Base-by-base conservation (phyloP, 1,284 basidiomycete genomes). In the Ceratobasidium sp. region DNA sequence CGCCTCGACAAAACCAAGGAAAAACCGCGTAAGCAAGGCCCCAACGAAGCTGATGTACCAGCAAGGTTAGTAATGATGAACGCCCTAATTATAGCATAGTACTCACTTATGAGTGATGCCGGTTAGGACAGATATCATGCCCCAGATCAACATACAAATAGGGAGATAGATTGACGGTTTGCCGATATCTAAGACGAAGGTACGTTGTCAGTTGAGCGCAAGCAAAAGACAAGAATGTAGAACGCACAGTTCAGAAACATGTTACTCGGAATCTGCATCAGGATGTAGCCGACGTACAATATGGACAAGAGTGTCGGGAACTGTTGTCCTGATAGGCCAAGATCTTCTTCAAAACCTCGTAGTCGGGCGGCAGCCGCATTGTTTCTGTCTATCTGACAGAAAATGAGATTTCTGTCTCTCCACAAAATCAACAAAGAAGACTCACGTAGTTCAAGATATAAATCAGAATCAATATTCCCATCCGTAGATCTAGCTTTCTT, bases 201-300 rank as follows among this genome's bases (percentile, higher is more conserved):
- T 33, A 33, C 33, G 33, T 33, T 33, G 33, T 33, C 33, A 33
- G 33, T 33, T 33, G 33, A 33, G 33, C 33, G 33, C 33, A 33
- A 4, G 33, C 33, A 33, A 33, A 33, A 33, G 33, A 33, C 4
- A 33, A 33, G 23, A n/a, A 15, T 12, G 12, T n/a, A 44, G 44
- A 18, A 28, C 71, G 60, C 61, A 79, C 61, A 88, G 81, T 93
- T 92, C 78, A 94, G 83, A 80, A 93, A 90, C 88, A 92, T 92
- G 83, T 94, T 93, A 1, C 92, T 93, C 18, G 92, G 93, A 70
- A 93, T 89, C 83, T 95, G 94, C 91, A 94, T 93, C 69, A 93
- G 84, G 79, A 93, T 91, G 82, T 95, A 95, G 26, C 85, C 86
- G 49, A 86, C 83, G 64, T 79, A 95, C 46, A 95, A 88, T 78